These are phyloP conservation scores for Pythium coloratum DNA, from an alignment of 352 stramenopile genomes.

Conservation along the genomic window DNA sequence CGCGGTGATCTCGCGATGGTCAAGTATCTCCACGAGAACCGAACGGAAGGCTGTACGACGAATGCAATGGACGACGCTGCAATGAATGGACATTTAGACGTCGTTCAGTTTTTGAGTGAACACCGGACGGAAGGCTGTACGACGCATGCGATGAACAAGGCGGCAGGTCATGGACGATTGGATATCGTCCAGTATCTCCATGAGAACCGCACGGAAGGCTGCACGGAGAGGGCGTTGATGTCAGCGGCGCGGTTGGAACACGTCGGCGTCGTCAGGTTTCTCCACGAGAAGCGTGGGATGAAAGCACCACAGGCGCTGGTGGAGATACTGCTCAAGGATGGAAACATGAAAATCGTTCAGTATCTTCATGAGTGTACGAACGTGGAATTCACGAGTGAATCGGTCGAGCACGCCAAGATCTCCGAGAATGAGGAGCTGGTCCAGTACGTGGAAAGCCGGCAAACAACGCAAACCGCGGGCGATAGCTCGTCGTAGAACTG, in stretches of 20 bases:
- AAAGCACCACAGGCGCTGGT: too few relatives aligned
- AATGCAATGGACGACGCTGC: not conserved
- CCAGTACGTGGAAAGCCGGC: not conserved
- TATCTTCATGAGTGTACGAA: not conserved
- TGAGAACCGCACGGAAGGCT: not conserved
- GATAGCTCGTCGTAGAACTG: too few relatives aligned
- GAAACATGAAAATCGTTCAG: too few relatives aligned
- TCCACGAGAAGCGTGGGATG: not conserved
- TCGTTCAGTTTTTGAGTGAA: not conserved
- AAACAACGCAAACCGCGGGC: not conserved
- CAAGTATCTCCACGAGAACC: not conserved
- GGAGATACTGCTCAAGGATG: too few relatives aligned
- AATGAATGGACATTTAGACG: not conserved
- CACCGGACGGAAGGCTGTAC: too few relatives aligned
- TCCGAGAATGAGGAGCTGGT: not conserved
- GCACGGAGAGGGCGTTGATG: not conserved
- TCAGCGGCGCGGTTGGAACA: not conserved
- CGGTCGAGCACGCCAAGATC: not conserved
- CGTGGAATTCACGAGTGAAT: too few relatives aligned
- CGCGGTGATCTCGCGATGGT: too few relatives aligned
- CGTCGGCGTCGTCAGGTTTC: not conserved
- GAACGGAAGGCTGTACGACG: not conserved
- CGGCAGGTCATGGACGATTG: too few relatives aligned
- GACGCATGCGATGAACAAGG: too few relatives aligned
- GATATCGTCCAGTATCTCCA: not conserved